Conservation (phyloP, 2,329 filamentous ascomycete genomes). For the Beauveria bassiana region DNA sequence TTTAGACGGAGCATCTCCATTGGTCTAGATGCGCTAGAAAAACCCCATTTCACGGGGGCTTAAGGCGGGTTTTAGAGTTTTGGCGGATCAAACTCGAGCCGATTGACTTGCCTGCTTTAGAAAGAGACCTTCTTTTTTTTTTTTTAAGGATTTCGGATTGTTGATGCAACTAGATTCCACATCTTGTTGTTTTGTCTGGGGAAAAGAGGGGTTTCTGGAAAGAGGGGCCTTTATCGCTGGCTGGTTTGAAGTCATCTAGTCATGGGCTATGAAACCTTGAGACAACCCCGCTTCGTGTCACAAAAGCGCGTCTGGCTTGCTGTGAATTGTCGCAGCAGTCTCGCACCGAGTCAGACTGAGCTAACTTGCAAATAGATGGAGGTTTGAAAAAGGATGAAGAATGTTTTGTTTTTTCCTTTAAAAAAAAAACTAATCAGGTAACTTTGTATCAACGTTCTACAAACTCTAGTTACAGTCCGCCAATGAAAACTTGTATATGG, state of each 20-base stretch:
- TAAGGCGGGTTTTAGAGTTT: conserved; percentile 4
- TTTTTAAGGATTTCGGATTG: neutral
- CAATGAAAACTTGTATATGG: no score
- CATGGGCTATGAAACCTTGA: neutral
- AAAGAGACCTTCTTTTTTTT: neutral
- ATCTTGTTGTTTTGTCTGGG: neutral
- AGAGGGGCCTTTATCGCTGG: neutral
- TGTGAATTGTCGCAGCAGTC: neutral
- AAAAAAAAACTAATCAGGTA: no score
- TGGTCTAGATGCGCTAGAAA: conserved; percentile 3
- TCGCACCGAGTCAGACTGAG: neutral
- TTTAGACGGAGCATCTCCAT: neutral
- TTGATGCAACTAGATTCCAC: neutral
- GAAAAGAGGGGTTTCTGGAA: neutral
- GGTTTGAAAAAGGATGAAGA: no score
- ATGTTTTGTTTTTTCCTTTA: no score
- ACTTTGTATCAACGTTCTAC: no score
- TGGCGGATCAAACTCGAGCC: neutral
- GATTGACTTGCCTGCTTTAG: neutral
- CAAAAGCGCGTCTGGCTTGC: neutral
- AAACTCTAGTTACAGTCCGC: no score
- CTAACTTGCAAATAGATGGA: no score
- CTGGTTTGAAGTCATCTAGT: neutral
- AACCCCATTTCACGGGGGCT: neutral
- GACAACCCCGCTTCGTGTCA: neutral